Conservation (phyloP, 345 rosid genomes). For the Acer negundo region DNA sequence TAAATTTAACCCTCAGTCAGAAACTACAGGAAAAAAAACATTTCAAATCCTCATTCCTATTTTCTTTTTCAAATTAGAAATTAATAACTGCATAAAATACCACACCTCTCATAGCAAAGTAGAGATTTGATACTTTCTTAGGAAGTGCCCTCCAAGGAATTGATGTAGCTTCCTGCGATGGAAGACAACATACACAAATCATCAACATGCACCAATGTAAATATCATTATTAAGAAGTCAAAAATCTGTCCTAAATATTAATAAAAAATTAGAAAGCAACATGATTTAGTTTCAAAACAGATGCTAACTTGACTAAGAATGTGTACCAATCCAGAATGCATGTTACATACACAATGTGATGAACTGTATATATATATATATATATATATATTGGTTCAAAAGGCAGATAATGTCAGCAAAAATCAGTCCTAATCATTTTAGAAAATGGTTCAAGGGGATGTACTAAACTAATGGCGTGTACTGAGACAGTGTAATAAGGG, state of each 20-base stretch:
- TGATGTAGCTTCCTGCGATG: conserved; percentile 70
- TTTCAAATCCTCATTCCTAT: not conserved
- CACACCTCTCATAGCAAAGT: conserved; percentile 86
- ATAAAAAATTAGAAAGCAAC: not conserved
- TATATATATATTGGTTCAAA: not conserved
- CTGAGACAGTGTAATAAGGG: too few relatives aligned
- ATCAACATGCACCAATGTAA: not conserved
- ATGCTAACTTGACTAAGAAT: not conserved
- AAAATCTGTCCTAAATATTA: not conserved
- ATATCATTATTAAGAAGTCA: not conserved
- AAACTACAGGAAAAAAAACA: not conserved
- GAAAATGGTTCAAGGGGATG: too few relatives aligned
- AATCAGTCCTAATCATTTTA: not conserved
- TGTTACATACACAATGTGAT: not conserved
- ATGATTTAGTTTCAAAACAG: not conserved
- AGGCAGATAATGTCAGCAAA: not conserved
- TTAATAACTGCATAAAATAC: conserved; percentile 4
- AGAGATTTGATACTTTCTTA: conserved; percentile 70
- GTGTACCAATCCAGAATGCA: conserved; percentile 6
- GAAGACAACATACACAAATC: not conserved
- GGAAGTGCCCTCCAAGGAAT: conserved; percentile 82
- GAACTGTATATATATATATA: too few relatives aligned
- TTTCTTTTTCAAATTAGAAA: not conserved
- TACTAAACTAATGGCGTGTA: too few relatives aligned
- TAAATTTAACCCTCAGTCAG: not conserved